A percentile compares a stretch with the other conserved stretches of the same genome.
Evolutionary conservation across 768 basidiomycete species (phyloP).

Genomic region (Ephemerocybe angulata): DNA sequence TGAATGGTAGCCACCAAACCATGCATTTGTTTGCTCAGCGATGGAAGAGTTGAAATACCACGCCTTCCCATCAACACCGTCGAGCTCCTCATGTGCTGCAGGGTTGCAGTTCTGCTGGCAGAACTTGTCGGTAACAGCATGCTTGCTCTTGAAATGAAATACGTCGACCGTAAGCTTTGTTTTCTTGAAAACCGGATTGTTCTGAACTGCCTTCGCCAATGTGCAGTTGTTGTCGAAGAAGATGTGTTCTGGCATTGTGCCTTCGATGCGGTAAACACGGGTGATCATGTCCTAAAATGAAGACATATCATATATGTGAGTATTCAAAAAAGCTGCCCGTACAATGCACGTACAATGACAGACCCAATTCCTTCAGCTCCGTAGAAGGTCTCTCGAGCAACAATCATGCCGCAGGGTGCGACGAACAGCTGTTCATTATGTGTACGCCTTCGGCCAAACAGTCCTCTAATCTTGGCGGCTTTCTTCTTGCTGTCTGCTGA

Average conservation of each 20-base stretch:
- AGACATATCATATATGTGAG: neutral
- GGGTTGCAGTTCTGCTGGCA: constrained; percentile 23
- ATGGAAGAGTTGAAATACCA: constrained; percentile 5
- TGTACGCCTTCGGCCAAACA: constrained; percentile 21
- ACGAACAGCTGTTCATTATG: constrained; percentile 30
- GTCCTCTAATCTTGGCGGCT: constrained; percentile 10
- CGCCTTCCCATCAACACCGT: neutral
- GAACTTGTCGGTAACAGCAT: constrained; percentile 12
- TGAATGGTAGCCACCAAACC: constrained; percentile 2
- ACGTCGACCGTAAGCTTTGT: constrained; percentile 21
- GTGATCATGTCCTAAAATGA: constrained; percentile 16
- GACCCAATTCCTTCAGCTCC: constrained; percentile 15
- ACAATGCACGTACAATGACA: constrained; percentile 20
- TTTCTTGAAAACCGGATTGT: neutral
- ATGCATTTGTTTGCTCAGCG: constrained; percentile 2
- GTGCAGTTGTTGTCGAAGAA: constrained; percentile 31
- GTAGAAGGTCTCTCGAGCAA: constrained; percentile 22
- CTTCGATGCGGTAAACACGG: constrained; percentile 9
- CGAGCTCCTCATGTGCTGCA: neutral
- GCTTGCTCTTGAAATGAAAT: constrained; percentile 23
- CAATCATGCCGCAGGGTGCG: constrained; percentile 27
- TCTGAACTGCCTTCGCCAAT: neutral
- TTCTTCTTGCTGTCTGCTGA: neutral
- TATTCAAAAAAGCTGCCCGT: neutral
- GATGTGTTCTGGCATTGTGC: constrained; percentile 19